phyloP scores from a whole-genome alignment of 768 basidiomycete species.

The Tulasnella sp. region DNA sequence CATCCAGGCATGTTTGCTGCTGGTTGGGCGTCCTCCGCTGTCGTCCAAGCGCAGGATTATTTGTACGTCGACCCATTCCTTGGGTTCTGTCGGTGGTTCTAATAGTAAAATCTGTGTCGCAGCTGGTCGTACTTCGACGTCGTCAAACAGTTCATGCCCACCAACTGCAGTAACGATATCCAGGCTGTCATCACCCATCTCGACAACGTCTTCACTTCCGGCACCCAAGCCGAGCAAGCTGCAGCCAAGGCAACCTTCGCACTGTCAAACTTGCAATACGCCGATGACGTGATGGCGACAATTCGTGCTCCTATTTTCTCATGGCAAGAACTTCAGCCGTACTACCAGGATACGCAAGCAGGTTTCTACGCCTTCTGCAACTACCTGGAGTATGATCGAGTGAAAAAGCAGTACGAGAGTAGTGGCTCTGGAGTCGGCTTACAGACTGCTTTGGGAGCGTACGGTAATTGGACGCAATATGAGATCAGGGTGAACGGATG shows the following conservation, averaged over 20 bases:
- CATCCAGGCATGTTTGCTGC: constrained; percentile 22
- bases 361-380: constrained; percentile 27
- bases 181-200: constrained; percentile 13
- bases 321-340: constrained; percentile 28
- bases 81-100: neutral
- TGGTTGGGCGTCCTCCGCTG: constrained; percentile 24
- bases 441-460: constrained; percentile 15
- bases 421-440: constrained; percentile 17
- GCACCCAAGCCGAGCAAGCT: neutral
- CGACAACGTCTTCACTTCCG: constrained; percentile 21
- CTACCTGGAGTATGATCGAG: constrained; percentile 24
- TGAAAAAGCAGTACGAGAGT: constrained; percentile 7
- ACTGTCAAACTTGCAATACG: constrained; percentile 15
- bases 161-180: constrained; percentile 24
- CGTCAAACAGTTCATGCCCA: constrained; percentile 20
- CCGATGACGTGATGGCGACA: constrained; percentile 25
- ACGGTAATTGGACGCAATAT: constrained; percentile 22
- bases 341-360: constrained; percentile 20
- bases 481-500: constrained; percentile 18
- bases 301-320: constrained; percentile 18
- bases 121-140: constrained; percentile 28
- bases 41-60: constrained; percentile 22
- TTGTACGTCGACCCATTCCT: neutral
- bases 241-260: constrained; percentile 14
- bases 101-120: neutral